Percentiles rank a stretch among this genome's conserved stretches.
Evolutionary conservation across 768 basidiomycete genomes (phyloP).

Genomic region (Lactarius pseudohatsudake): DNA sequence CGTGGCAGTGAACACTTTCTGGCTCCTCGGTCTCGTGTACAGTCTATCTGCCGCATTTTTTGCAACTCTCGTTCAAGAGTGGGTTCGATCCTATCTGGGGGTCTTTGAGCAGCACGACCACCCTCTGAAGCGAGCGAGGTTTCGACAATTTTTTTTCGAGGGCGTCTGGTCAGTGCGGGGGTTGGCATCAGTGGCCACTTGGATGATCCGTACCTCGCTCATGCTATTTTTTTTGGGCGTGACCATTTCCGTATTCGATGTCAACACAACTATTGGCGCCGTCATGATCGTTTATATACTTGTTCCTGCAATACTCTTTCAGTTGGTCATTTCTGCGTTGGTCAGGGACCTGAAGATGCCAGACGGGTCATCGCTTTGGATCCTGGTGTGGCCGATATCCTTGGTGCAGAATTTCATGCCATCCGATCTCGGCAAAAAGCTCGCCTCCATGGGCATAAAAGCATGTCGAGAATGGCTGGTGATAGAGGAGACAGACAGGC

Average conservation of each 20-base stretch:
- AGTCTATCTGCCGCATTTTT: conserved; percentile 9
- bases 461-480: too few relatives aligned
- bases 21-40: conserved; percentile 6
- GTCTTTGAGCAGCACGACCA: not conserved
- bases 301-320: too few relatives aligned
- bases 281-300: too few relatives aligned
- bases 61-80: conserved; percentile 11
- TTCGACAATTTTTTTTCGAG: not conserved
- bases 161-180: not conserved
- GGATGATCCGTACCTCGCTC: conserved; percentile 1
- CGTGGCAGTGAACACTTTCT: not conserved
- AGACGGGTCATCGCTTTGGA: too few relatives aligned
- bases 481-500: too few relatives aligned
- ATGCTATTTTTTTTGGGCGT: conserved; percentile 11
- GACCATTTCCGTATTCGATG: too few relatives aligned
- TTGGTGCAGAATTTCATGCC: not conserved
- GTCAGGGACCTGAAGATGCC: too few relatives aligned
- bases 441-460: not conserved
- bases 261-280: too few relatives aligned
- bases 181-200: too few relatives aligned
- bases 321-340: too few relatives aligned
- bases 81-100: conserved; percentile 3
- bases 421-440: not conserved
- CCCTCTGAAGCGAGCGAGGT: not conserved
- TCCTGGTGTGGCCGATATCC: too few relatives aligned